Base-by-base conservation (phyloP, 768 basidiomycete genomes). In the Xerocomus brunneocitrinus region DNA sequence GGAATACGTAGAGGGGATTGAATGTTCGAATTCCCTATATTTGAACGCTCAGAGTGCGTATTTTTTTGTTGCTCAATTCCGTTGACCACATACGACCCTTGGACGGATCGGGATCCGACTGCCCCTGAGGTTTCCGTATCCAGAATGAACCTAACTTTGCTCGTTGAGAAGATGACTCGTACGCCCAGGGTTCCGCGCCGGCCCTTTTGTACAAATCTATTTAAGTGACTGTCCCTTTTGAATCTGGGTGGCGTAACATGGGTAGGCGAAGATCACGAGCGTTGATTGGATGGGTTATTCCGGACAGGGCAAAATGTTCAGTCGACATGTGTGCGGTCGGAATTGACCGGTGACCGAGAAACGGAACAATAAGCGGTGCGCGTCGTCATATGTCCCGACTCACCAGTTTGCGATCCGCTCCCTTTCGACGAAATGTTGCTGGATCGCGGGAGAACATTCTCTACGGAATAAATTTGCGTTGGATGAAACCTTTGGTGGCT, bases 1-100 rank as follows among this genome's bases (percentile, higher is more conserved):
- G 75, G 77, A 50, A 71, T 89, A 3, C 65, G 70, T 8, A 58
- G 69, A 14, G 72, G 75, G 5, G 84, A 85, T 89, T 52, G 58
- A 52, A 1, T 58, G 63, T 35, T 65, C 89, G 30, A 81, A 85
- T 62, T 67, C 70, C 82, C 27, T 53, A 5, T 80, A 87, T 42
- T 42, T 59, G 74, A 82, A 73, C 76, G 74, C 46, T 3, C 25
- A 14, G 24, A 22, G 46, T 28, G 34, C 35, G 2, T 9, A 24
- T 16, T 47, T 47, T 43, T 42, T 45, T 32, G 16, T 41, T 8
- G 16, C 14, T 8, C 22, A 38, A 24, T n/a, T 2, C 27, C 31
- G 47, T 39, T 53, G 58, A 53, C 54, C 31, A 36, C 39, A 51
- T 22, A 28, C 49, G 13, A 42, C 50, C 13, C 52, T 39, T 24